Percentiles rank a stretch among this genome's conserved stretches.
Evolutionary conservation across 2,329 filamentous ascomycete genomes (phyloP).

Genomic region (Hypocrella siamensis): DNA sequence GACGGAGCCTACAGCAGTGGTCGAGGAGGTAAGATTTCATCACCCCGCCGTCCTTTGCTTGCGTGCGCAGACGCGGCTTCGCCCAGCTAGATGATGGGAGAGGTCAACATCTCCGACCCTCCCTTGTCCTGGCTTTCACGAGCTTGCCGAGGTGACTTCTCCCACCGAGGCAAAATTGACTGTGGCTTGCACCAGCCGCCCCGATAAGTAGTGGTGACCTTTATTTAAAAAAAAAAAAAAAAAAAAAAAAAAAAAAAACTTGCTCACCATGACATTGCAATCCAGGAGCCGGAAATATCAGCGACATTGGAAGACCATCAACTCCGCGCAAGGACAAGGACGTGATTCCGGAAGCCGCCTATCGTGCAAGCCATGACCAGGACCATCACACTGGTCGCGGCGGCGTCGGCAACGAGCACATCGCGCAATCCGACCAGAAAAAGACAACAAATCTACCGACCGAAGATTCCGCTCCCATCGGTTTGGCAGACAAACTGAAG

Average conservation of each 20-base stretch:
- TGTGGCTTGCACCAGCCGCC: too few species aligned
- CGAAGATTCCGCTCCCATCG: slow-evolving; percentile 14
- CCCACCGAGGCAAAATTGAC: too few species aligned
- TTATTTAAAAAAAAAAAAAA: background rate
- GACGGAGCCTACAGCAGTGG: slow-evolving; percentile 44
- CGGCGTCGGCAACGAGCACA: slow-evolving; percentile 41
- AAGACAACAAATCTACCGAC: slow-evolving; percentile 12
- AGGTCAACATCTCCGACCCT: too few species aligned
- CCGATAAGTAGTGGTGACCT: too few species aligned
- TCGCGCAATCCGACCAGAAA: slow-evolving; percentile 15
- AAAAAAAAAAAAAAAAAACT: background rate
- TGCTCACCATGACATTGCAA: background rate
- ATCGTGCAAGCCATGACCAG: slow-evolving; percentile 29
- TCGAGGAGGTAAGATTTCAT: slow-evolving; percentile 34
- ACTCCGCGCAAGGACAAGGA: slow-evolving; percentile 32
- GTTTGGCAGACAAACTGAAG: slow-evolving; percentile 43
- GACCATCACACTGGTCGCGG: slow-evolving; percentile 45
- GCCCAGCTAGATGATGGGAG: too few species aligned
- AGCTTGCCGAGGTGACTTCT: too few species aligned
- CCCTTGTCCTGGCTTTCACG: too few species aligned
- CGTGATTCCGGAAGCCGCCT: slow-evolving; percentile 34
- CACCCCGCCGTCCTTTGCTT: background rate
- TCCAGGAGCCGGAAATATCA: slow-evolving; percentile 42
- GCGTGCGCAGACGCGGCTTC: too few species aligned
- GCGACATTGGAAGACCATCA: slow-evolving; percentile 25